Base-by-base conservation (phyloP, 805 yeast species). In the Priceomyces castillae region DNA sequence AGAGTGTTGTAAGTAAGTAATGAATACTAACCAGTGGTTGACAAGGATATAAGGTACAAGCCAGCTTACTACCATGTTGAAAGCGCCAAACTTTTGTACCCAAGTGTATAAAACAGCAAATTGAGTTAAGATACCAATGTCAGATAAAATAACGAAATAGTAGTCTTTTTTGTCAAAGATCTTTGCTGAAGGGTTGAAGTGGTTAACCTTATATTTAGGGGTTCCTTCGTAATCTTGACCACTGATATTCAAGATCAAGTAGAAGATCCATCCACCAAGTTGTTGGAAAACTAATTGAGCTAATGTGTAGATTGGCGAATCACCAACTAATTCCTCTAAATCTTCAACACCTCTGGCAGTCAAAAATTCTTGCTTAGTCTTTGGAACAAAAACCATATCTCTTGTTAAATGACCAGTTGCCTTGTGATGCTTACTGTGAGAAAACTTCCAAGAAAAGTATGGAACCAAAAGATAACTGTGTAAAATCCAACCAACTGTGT, bases 11-110 rank as follows among this genome's bases (percentile, higher is more conserved):
- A 87, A 76, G 64, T 70, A 88, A 31, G 96, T 87, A 63, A 87
- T 85, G 66, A 85, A 85, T 36, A 88, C 95, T 51, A 87, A 74
- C 96, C 96, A 87, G 70, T 88, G 95, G 78, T 87, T 87, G 51
- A 84, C 89, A 67, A 82, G 82, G 41, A 85, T 52, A 67, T 82
- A 87, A 26, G 96, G 96, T 30, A 87, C 49, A 49, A 82, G 71
- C 84, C 89, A 87, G 73, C 83, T 78, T 51, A 86, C 74, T 43
- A 80, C 61, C 48, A 82, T 68, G 59, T 78, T 75, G 68, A 80
- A 82, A 31, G 67, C 72, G 33, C 95, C 95, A 58, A 76, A 82
- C 49, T 65, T 65, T 54, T 77, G 65, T 62, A 76, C 72, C 82
- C 87, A 81, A 39, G 73, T 65, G 69, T 82, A 81, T 43, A 82